Evolutionary conservation across 176 grass and related monocot species (phyloP).

Genomic region (Raddia distichophylla): DNA sequence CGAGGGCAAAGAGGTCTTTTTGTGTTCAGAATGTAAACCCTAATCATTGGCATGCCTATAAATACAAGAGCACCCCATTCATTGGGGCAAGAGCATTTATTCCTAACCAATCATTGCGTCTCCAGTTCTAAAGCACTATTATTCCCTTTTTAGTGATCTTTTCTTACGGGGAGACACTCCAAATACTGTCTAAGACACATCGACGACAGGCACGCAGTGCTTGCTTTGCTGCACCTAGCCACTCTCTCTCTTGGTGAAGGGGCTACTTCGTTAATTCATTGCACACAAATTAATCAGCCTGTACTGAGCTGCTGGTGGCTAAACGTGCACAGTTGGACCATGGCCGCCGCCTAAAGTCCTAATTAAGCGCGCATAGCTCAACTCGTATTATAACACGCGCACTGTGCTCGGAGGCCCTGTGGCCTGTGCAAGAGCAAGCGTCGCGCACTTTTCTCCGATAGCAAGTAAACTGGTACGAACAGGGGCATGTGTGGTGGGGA

Average conservation of each 20-base stretch:
- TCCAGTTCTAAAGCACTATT: too few relatives aligned
- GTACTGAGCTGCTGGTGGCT: too few relatives aligned
- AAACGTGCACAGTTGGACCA: slow-evolving; percentile 28
- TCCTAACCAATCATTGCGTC: too few relatives aligned
- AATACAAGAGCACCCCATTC: too few relatives aligned
- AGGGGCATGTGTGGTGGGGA: background rate
- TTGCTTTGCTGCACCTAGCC: background rate
- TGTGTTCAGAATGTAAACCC: too few relatives aligned
- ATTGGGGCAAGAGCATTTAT: too few relatives aligned
- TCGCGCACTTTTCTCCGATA: background rate
- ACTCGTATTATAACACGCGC: background rate
- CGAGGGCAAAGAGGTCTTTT: too few relatives aligned
- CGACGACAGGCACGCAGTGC: background rate
- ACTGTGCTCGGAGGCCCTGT: too few relatives aligned
- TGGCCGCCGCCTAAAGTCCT: background rate
- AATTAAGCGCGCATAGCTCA: slow-evolving; percentile 6
- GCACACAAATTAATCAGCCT: background rate
- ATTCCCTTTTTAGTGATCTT: too few relatives aligned
- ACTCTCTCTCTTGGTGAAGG: slow-evolving; percentile 7
- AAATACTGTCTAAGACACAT: too few relatives aligned
- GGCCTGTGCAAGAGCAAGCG: background rate
- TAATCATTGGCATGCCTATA: too few relatives aligned
- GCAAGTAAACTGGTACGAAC: background rate
- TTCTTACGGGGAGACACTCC: too few relatives aligned
- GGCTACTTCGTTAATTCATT: background rate